These are phyloP conservation scores for Elsinoe necatrix DNA, from an alignment of 2,329 filamentous ascomycete genomes.

Conservation along the genomic window DNA sequence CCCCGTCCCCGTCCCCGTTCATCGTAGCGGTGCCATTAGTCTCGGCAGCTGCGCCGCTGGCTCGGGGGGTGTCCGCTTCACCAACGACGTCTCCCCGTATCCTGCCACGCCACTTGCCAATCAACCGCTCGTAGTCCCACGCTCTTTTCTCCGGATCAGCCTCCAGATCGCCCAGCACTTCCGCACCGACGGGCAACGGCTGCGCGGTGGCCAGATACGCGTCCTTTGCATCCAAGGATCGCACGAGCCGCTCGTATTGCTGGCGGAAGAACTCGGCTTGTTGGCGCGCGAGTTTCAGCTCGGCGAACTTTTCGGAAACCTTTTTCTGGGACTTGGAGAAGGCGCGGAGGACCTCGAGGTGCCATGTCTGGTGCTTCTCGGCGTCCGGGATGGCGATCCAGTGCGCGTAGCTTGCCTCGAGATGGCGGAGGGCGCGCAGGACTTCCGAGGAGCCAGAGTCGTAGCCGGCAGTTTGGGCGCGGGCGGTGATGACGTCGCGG, in stretches of 20 bases:
- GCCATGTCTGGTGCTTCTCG: constrained; percentile 38
- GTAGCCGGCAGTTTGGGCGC: constrained; percentile 27
- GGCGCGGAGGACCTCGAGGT: constrained; percentile 39
- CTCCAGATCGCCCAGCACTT: neutral
- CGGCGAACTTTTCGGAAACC: constrained; percentile 30
- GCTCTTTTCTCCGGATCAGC: constrained; percentile 13
- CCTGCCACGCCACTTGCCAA: constrained; percentile 18
- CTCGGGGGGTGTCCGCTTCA: neutral
- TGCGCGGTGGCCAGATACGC: neutral
- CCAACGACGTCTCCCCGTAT: constrained; percentile 12
- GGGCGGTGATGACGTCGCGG: constrained; percentile 22
- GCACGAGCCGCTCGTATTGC: constrained; percentile 26
- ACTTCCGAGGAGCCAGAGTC: constrained; percentile 50
- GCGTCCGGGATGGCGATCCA: constrained; percentile 60
- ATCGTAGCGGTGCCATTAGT: neutral
- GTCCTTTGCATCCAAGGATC: constrained; percentile 16
- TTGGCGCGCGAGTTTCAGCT: constrained; percentile 33
- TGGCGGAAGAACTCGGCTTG: constrained; percentile 36
- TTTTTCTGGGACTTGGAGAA: constrained; percentile 35
- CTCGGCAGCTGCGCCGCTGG: neutral
- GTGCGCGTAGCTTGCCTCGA: constrained; percentile 66
- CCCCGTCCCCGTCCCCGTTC: neutral
- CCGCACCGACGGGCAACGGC: neutral
- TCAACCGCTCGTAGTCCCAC: constrained; percentile 19
- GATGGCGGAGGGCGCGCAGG: constrained; percentile 61